Conservation (phyloP, 164 flowering plant species). For the Annona squamosa region DNA sequence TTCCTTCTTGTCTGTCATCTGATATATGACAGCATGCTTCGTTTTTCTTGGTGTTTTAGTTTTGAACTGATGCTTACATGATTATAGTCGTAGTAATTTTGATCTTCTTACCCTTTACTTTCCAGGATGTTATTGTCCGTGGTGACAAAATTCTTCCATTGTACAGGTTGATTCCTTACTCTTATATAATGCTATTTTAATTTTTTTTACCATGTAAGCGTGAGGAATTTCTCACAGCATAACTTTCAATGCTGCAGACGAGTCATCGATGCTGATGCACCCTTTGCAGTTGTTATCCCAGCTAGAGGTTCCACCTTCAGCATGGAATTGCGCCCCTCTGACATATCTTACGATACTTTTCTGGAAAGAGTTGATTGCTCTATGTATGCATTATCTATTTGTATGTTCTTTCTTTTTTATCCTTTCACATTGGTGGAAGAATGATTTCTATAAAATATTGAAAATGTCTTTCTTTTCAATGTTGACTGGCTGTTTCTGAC, state of each 20-base stretch:
- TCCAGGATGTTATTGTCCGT: constrained; percentile 74
- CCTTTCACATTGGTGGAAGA: background rate
- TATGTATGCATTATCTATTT: constrained; percentile 33
- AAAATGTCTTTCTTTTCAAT: background rate
- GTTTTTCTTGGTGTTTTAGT: background rate
- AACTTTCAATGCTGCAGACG: constrained; percentile 45
- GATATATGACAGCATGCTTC: background rate
- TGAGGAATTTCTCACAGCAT: constrained; percentile 17
- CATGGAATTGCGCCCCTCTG: constrained; percentile 51
- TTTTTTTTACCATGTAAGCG: background rate
- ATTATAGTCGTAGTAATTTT: background rate
- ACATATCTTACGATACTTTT: constrained; percentile 72
- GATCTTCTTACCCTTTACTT: constrained; percentile 2
- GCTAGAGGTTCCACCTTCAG: constrained; percentile 37
- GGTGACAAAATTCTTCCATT: constrained; percentile 69
- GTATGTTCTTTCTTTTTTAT: constrained; percentile 9
- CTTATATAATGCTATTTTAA: background rate
- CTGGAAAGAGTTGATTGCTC: constrained; percentile 42
- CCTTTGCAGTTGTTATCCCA: constrained; percentile 71
- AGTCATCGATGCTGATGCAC: constrained; percentile 79
- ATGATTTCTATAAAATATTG: background rate
- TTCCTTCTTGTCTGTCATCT: background rate
- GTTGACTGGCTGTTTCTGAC: no score
- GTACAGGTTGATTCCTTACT: constrained; percentile 56
- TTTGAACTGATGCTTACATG: background rate